Conservation (phyloP, 257 asterid species). For the Nicotiana benthamiana region DNA sequence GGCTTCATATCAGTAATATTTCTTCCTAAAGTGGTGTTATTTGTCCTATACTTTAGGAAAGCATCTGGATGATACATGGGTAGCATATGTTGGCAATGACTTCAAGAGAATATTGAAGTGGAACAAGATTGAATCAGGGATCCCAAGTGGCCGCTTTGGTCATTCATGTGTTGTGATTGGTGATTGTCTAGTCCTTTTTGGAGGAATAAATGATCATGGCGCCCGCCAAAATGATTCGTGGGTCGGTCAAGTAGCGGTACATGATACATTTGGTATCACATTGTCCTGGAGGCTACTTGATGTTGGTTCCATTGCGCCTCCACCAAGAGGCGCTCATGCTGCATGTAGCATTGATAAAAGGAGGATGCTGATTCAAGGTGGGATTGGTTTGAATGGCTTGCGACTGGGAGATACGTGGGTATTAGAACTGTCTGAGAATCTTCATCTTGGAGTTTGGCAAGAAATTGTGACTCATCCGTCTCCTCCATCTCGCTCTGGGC, state of each 20-base stretch:
- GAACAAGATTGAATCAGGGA: constrained; percentile 60
- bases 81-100: constrained; percentile 47
- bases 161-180: constrained; percentile 66
- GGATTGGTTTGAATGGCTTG: constrained; percentile 58
- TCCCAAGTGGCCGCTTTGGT: constrained; percentile 82
- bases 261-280: constrained; percentile 34
- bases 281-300: constrained; percentile 72
- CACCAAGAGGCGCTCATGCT: constrained; percentile 92
- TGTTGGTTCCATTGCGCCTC: constrained; percentile 41
- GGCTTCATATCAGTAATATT: not conserved
- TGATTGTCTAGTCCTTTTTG: constrained; percentile 58
- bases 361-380: constrained; percentile 74
- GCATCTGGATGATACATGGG: constrained; percentile 94
- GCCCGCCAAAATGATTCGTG: constrained; percentile 69
- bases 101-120: constrained; percentile 41
- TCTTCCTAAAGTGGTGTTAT: constrained; percentile 5
- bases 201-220: constrained; percentile 84
- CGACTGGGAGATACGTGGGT: constrained; percentile 77
- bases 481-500: constrained; percentile 88
- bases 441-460: constrained; percentile 52
- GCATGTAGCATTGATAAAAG: constrained; percentile 53
- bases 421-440: constrained; percentile 56
- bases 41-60: constrained; percentile 41
- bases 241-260: constrained; percentile 44
- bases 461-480: constrained; percentile 39